Evolutionary conservation across 1,284 basidiomycete species (phyloP), one percentile per base, ranked within the genome.

Genomic region (Xanthoconium separans): DNA sequence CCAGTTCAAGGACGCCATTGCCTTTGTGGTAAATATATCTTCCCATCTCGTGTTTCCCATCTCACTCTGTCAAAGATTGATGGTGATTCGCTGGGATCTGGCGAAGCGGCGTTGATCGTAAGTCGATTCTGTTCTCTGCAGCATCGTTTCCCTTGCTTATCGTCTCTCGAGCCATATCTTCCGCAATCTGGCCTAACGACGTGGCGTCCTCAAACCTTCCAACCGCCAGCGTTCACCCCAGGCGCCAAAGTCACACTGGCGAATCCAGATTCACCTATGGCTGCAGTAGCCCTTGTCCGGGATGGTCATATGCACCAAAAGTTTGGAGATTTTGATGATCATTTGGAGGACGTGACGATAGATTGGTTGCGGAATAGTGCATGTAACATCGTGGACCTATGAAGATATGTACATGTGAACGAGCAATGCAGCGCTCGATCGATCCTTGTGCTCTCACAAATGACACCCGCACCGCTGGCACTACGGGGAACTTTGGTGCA

Each of bases 311-410:
- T 76, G 51, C 81, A 84, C 51, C 68, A 76, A 54, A 75, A 77
- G 42, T 82, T 91, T 50, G 84, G 83, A 6, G 88, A 91, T 65
- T 91, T 89, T 58, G 89, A 91, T 57, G 88, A 89, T 59, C 86
- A 91, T 70, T 65, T 91, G 47, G 88, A 89, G 66, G 83, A 89
- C 68, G 82, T 84, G 44, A 78, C 77, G 16, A 82, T 87, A 61
- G 81, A 87, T 64, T 86, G 84, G 84, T 61, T 86, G 58, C 75
- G 77, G 51, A 85, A 85, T 60, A 68, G 62, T 42, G 72, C 73
- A 47, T 82, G 80, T 70, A 65, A 78, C 53, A 63, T 70, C 24
- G 44, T 48, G 36, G 61, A 58, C 39, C 44, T 46, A 22, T 71
- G 47, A 65, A 34, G 36, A 31, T 10, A 15, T 34, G 33, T 34